These are phyloP conservation scores for Pleurotus giganteus DNA, from an alignment of 768 basidiomycete species.

Conservation along the genomic window DNA sequence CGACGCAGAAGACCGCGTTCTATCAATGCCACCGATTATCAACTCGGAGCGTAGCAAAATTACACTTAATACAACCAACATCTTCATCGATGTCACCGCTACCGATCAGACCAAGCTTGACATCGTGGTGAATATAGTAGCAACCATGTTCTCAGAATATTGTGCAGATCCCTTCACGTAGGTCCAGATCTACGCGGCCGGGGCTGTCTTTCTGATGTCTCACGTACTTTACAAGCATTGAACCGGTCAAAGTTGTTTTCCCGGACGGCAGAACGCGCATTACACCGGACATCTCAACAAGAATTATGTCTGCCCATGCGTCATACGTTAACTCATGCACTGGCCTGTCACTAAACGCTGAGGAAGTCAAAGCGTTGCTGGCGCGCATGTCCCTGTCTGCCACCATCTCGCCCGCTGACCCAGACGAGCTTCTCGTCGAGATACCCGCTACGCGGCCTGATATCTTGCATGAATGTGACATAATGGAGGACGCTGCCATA, in stretches of 20 bases:
- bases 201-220: not conserved
- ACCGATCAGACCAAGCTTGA: conserved; percentile 96
- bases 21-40: conserved; percentile 98
- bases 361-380: conserved; percentile 70
- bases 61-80: conserved; percentile 85
- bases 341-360: conserved; percentile 67
- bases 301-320: conserved; percentile 68
- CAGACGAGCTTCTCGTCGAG: conserved; percentile 70
- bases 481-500: conserved; percentile 97
- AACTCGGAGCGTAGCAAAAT: conserved; percentile 98
- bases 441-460: conserved; percentile 97
- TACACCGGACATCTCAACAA: conserved; percentile 78
- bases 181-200: conserved; percentile 23
- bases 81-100: conserved; percentile 97
- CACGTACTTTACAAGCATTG: conserved; percentile 57
- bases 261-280: conserved; percentile 75
- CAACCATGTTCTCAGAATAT: conserved; percentile 99
- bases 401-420: conserved; percentile 46
- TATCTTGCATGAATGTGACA: conserved; percentile 96
- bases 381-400: conserved; percentile 79
- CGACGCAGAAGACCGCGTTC: conserved; percentile 80
- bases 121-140: conserved; percentile 92
- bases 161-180: conserved; percentile 91
- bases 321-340: conserved; percentile 97
- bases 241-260: conserved; percentile 84